Base-by-base conservation (phyloP, 257 asterid species). In the Craterostigma plantagineum region DNA sequence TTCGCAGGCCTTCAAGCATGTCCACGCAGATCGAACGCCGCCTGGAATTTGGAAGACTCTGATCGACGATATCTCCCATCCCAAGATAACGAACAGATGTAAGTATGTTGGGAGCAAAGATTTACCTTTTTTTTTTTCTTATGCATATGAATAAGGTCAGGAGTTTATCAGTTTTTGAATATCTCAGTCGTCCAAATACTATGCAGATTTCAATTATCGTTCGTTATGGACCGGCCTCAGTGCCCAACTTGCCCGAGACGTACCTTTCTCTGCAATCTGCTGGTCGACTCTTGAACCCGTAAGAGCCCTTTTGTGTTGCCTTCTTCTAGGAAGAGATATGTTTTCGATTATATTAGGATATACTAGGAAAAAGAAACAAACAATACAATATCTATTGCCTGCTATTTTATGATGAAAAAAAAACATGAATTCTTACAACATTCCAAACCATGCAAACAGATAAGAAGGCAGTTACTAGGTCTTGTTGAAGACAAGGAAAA, bases 241-340 rank as follows among this genome's bases (percentile, higher is more conserved):
- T 48, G 81, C 99, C 43, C 99, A 90, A 58, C 94, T 90, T 61
- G 92, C 99, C 52, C 95, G 99, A 9, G 99, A 90, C 57, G 96
- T 90, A 53, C 99, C 99, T 55, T 90, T 68, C 64, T 90, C 99
- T 42, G 96, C 99, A 38, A 83, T 90, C 43, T 84, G 95, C 61
- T 90, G 99, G 99, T 70, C 99, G 30, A 77, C 91, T 46, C 80
- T 90, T 51, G 99, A 90, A 64, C 99, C 93, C 5, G 99, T 90
- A 45, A 53, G 81, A 10, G 35, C 6, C 30, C 30, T 6, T n/a
- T 23, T 2, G 30, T 23, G 46, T 34, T 49, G 48, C 34, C 49
- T 50, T 14, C 30, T 6, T 2, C 6, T 23, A 23, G 30, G 30
- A 23, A 23, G 30, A 23, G 4, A 23, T 23, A n/a, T n/a, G n/a